phyloP scores from a whole-genome alignment of 306 rosid species.

The Oxytropis ochrocephala region DNA sequence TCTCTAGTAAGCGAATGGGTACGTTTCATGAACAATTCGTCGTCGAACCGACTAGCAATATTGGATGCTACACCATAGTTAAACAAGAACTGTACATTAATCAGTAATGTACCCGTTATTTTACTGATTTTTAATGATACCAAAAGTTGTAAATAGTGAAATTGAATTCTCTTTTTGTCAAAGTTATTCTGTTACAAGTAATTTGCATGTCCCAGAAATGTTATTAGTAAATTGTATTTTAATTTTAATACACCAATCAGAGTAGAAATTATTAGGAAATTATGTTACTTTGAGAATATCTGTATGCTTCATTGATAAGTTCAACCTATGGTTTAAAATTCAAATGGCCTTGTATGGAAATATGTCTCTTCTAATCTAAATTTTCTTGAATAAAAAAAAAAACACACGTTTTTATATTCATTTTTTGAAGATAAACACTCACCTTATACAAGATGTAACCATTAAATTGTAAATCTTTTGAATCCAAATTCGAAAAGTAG shows the following conservation, averaged over 20 bases:
- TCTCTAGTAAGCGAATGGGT: slow-evolving; percentile 77
- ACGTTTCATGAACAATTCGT: slow-evolving; percentile 82
- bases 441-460: no score
- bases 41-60: slow-evolving; percentile 62
- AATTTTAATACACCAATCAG: not conserved
- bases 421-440: no score
- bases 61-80: slow-evolving; percentile 70
- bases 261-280: not conserved
- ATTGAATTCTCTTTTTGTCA: not conserved
- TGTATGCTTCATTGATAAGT: no score
- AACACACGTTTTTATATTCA: no score
- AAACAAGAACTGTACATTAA: slow-evolving; percentile 79
- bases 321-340: no score
- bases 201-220: not conserved
- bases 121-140: not conserved
- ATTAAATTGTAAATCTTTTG: no score
- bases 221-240: not conserved
- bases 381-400: no score
- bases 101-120: slow-evolving; percentile 29
- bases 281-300: not conserved
- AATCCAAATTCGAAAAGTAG: no score
- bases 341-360: no score
- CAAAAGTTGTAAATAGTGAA: slow-evolving; percentile 5
- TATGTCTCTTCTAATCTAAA: no score
- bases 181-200: not conserved